Percentiles rank a stretch among this genome's conserved stretches.
phyloP scores from a whole-genome alignment of 1,284 basidiomycete genomes.

The Sutorius eximius region DNA sequence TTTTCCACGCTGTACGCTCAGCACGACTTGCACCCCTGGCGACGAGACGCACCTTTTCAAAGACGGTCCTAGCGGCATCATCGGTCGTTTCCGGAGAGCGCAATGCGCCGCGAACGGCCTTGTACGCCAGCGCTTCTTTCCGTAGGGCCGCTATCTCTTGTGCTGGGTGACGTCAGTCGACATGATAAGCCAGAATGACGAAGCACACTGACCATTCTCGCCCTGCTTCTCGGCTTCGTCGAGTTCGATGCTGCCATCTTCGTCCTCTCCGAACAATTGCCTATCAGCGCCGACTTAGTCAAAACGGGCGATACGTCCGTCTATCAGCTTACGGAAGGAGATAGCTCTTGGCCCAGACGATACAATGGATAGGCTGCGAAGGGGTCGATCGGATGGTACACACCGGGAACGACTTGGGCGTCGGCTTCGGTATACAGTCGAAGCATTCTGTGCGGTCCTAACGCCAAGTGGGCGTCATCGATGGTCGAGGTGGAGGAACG shows the following conservation, averaged over 20 bases:
- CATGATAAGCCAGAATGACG: not conserved
- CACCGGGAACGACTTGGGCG: slow-evolving; percentile 93
- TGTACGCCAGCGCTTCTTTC: slow-evolving; percentile 88
- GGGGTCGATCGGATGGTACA: slow-evolving; percentile 99
- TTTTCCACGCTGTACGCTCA: not conserved
- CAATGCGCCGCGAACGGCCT: slow-evolving; percentile 68
- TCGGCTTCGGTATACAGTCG: slow-evolving; percentile 87
- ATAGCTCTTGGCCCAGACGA: slow-evolving; percentile 99
- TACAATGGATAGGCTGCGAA: slow-evolving; percentile 96
- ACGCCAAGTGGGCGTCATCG: slow-evolving; percentile 4
- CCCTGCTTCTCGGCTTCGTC: slow-evolving; percentile 86
- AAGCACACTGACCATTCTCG: slow-evolving; percentile 67
- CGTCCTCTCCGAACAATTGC: slow-evolving; percentile 93
- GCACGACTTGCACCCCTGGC: not conserved
- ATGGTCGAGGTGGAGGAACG: slow-evolving; percentile 5
- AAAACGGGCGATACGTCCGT: not conserved
- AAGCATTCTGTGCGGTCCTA: slow-evolving; percentile 90
- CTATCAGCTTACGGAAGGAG: slow-evolving; percentile 80
- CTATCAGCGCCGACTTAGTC: slow-evolving; percentile 41
- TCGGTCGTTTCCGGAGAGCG: slow-evolving; percentile 44
- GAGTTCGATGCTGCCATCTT: slow-evolving; percentile 74
- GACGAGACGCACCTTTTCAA: slow-evolving; percentile 72
- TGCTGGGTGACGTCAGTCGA: slow-evolving; percentile 46
- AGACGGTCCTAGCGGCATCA: slow-evolving; percentile 71
- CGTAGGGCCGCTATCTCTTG: slow-evolving; percentile 89